Base-by-base conservation (phyloP, 164 flowering plant genomes). In the Nymphaea thermarum region DNA sequence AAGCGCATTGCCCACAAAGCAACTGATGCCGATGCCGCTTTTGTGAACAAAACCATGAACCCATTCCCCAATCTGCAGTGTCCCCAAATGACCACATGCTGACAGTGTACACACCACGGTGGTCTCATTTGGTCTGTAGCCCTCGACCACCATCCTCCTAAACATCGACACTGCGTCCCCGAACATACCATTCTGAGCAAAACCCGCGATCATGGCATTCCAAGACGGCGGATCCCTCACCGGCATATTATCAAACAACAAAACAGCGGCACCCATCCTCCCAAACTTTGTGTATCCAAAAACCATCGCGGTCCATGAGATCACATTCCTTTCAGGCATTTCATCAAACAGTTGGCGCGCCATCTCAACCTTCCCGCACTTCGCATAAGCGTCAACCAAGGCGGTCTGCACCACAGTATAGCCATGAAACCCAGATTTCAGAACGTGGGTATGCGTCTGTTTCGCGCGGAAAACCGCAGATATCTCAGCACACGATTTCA, bases 291-390 rank as follows among this genome's bases (percentile, higher is more conserved):
- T 44, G 66, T 81, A 86, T 66, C 85, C 93, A 59, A 83, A 81
- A 60, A 86, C 55, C 90, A 88, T 80, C 14, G 93, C 86, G 12
- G 90, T 86, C 84, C 85, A 87, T 10, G 88, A 77, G 47, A 84
- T 85, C 43, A 87, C 83, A 76, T 66, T 84, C 57, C 78, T 80
- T 43, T 81, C 82, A 65, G 73, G 10, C 82, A 88, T 88, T 78
- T 80, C 87, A 59, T 80, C 87, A 61, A 84, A 84, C 82, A 86
- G 42, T 66, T 70, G 17, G 7, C 82, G 70, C 2, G 94, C 86
- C 64, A 51, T 43, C 18, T 67, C 75, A 16, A 84, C 17, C 61
- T 72, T 78, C 5, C 70, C 66, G 44, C 70, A 74, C 74, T 81
- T 74, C 15, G 80, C 71, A 63, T 85, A 85, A 0, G 81, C 69